These are phyloP conservation scores for Chrysosporium keratinophilum DNA, from an alignment of 2,329 filamentous ascomycete genomes.

Conservation along the genomic window DNA sequence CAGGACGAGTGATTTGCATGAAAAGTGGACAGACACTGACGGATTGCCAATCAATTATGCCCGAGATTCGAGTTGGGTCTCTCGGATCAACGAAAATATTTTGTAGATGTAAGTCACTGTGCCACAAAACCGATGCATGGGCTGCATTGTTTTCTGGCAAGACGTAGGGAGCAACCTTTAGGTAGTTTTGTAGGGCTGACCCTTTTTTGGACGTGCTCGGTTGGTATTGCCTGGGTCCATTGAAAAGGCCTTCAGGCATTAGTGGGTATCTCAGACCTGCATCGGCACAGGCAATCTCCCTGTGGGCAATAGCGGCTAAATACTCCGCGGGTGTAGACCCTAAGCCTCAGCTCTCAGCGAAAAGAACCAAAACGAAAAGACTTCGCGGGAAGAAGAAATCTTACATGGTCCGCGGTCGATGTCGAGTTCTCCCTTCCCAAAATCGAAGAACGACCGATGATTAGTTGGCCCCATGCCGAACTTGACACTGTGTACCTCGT, in stretches of 20 bases:
- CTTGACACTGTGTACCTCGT: slow-evolving; percentile 9
- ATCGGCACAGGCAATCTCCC: slow-evolving; percentile 29
- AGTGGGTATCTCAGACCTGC: slow-evolving; percentile 17
- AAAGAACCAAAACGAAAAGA: slow-evolving; percentile 6
- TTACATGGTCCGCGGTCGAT: slow-evolving; percentile 21
- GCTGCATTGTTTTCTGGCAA: slow-evolving; percentile 22
- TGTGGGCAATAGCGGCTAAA: slow-evolving; percentile 23
- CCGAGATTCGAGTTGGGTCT: slow-evolving; percentile 15
- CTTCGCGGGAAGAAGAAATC: neutral
- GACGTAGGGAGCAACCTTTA: slow-evolving; percentile 26
- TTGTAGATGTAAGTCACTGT: slow-evolving; percentile 31
- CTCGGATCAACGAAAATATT: slow-evolving; percentile 32
- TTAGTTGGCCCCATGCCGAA: slow-evolving; percentile 20
- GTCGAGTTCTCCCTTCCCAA: slow-evolving; percentile 16
- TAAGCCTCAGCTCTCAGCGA: slow-evolving; percentile 15
- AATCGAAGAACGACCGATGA: slow-evolving; percentile 19
- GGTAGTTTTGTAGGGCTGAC: slow-evolving; percentile 26
- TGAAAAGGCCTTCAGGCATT: slow-evolving; percentile 20
- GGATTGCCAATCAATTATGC: slow-evolving; percentile 23
- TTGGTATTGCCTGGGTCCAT: slow-evolving; percentile 24
- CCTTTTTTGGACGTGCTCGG: slow-evolving; percentile 23
- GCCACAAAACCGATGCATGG: slow-evolving; percentile 29
- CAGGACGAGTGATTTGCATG: slow-evolving; percentile 18
- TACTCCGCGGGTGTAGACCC: slow-evolving; percentile 28
- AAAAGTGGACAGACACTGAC: slow-evolving; percentile 18